Percentiles rank a stretch among this genome's conserved stretches.
These are phyloP conservation scores for Astragalus glycyphyllos DNA, from an alignment of 306 rosid species.

Conservation along the genomic window DNA sequence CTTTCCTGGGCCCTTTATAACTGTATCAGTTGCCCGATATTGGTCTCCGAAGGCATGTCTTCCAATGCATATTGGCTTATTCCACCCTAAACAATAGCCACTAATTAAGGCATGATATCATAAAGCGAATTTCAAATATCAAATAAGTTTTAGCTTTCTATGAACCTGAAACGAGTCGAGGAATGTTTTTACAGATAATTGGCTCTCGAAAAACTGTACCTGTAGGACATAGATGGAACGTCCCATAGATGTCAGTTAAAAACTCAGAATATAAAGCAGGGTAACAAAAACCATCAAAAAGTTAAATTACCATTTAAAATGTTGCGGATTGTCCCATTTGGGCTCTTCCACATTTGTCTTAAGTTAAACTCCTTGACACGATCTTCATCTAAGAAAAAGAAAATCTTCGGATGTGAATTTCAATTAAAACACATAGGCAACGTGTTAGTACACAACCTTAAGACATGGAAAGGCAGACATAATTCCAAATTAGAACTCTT, in stretches of 20 bases:
- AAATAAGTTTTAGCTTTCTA: conserved; percentile 24
- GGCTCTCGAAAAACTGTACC: conserved; percentile 99
- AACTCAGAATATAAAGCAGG: conserved; percentile 24
- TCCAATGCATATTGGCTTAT: conserved; percentile 95
- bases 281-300: conserved; percentile 35
- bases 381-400: conserved; percentile 69
- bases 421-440: conserved; percentile 21
- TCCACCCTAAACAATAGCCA: conserved; percentile 72
- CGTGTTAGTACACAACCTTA: background rate
- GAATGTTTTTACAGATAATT: conserved; percentile 85
- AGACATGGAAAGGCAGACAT: conserved; percentile 14
- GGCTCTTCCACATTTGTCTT: conserved; percentile 97
- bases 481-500: background rate
- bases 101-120: conserved; percentile 30
- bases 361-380: conserved; percentile 86
- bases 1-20: conserved; percentile 84
- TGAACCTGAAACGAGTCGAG: conserved; percentile 94
- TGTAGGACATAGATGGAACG: conserved; percentile 45
- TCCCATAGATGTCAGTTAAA: conserved; percentile 16
- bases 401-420: conserved; percentile 43
- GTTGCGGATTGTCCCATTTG: conserved; percentile 96
- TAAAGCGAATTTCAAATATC: conserved; percentile 17
- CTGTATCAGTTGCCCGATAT: conserved; percentile 90
- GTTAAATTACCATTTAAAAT: conserved; percentile 80
- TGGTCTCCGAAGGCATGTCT: conserved; percentile 99